Evolutionary conservation across 1,284 basidiomycete species (phyloP).

Genomic region (Sanghuangporus baumii): DNA sequence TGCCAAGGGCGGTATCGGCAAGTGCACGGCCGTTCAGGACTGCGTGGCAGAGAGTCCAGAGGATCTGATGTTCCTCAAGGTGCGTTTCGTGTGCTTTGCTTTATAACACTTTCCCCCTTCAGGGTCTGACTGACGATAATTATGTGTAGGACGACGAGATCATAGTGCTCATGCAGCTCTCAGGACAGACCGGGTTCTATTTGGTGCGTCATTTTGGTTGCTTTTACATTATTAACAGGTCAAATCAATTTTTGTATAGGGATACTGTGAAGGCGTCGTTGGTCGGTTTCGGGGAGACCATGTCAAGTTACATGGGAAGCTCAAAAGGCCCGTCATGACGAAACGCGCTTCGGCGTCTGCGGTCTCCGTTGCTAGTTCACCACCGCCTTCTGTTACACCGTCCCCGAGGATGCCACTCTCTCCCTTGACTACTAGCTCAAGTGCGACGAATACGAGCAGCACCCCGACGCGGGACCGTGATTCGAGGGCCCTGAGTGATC

Average conservation of each 20-base stretch:
- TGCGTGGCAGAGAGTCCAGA: slow-evolving; percentile 73
- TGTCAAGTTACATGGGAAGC: slow-evolving; percentile 69
- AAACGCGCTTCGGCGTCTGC: slow-evolving; percentile 43
- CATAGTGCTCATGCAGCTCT: slow-evolving; percentile 71
- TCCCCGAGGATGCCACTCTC: slow-evolving; percentile 8
- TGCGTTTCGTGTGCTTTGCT: slow-evolving; percentile 26
- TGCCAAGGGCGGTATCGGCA: slow-evolving; percentile 75
- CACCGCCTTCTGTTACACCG: slow-evolving; percentile 9
- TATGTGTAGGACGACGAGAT: slow-evolving; percentile 70
- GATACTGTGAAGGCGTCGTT: slow-evolving; percentile 88
- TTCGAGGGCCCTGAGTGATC: slow-evolving; percentile 8
- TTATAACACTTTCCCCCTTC: too few species aligned
- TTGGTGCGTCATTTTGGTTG: slow-evolving; percentile 42
- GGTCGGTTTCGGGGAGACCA: slow-evolving; percentile 69
- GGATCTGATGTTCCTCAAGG: slow-evolving; percentile 87
- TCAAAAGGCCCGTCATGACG: slow-evolving; percentile 77
- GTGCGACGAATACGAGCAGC: background rate
- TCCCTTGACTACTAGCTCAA: background rate
- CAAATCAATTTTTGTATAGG: slow-evolving; percentile 34
- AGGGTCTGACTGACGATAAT: background rate
- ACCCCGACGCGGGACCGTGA: background rate
- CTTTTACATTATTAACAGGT: background rate
- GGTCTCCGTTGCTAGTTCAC: slow-evolving; percentile 22
- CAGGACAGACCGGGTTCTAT: slow-evolving; percentile 47
- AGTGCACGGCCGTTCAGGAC: slow-evolving; percentile 64